phyloP scores from a whole-genome alignment of 495 filamentous ascomycete genomes.

The Tuber calosporum region DNA sequence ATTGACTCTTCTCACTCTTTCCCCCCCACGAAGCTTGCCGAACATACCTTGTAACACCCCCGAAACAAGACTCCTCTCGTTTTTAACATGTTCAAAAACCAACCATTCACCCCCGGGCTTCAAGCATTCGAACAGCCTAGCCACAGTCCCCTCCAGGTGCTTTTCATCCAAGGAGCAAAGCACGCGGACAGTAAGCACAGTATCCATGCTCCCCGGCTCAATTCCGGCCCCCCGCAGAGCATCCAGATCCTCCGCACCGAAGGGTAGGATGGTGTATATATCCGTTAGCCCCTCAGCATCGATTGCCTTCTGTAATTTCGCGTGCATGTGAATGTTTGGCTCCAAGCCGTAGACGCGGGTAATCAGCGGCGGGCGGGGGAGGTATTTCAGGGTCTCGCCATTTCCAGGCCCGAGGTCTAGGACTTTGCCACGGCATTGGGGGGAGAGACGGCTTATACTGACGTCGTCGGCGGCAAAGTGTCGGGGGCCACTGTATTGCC shows the following conservation, averaged over 20 bases:
- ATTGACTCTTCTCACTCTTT: not conserved
- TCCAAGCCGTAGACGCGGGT: conserved; percentile 44
- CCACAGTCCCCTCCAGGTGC: conserved; percentile 31
- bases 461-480: conserved; percentile 48
- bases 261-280: conserved; percentile 42
- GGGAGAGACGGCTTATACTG: not conserved
- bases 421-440: conserved; percentile 27
- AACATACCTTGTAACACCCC: conserved; percentile 18
- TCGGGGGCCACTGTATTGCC: conserved; percentile 62
- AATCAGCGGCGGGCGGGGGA: conserved; percentile 26
- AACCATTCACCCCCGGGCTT: conserved; percentile 46
- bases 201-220: conserved; percentile 42
- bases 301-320: conserved; percentile 33
- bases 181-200: conserved; percentile 43
- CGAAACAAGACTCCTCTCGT: conserved; percentile 19
- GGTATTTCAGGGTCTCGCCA: conserved; percentile 37
- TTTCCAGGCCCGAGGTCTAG: conserved; percentile 46
- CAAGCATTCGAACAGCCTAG: conserved; percentile 41
- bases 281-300: conserved; percentile 39
- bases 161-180: conserved; percentile 43
- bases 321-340: conserved; percentile 42
- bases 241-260: conserved; percentile 41
- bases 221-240: conserved; percentile 39
- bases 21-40: not conserved
- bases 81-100: conserved; percentile 44